Percentiles rank a stretch among this genome's conserved stretches.
Conservation (phyloP, 2,329 filamentous ascomycete genomes). For the Corynespora cassiicola region DNA sequence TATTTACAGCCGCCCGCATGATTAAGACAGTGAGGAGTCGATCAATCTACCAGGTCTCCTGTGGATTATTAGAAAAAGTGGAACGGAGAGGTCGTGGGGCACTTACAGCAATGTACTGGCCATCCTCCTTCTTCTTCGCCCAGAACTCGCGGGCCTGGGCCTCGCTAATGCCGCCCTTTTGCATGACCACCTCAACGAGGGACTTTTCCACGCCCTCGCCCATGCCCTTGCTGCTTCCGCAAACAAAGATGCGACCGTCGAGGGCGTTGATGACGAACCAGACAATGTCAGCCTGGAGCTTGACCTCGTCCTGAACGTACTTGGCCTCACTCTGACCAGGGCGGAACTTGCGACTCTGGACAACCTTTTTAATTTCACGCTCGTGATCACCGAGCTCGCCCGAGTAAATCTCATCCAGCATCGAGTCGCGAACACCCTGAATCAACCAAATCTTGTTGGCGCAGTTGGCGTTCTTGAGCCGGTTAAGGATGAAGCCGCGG, state of each 20-base stretch:
- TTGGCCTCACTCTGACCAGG: slow-evolving; percentile 68
- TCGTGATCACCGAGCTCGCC: slow-evolving; percentile 97
- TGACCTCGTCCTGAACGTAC: slow-evolving; percentile 96
- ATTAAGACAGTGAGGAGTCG: neutral
- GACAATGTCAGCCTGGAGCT: slow-evolving; percentile 90
- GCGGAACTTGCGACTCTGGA: slow-evolving; percentile 55
- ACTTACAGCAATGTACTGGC: slow-evolving; percentile 87
- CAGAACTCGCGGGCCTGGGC: slow-evolving; percentile 89
- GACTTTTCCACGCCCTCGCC: slow-evolving; percentile 93
- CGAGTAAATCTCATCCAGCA: slow-evolving; percentile 94
- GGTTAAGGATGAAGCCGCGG: slow-evolving; percentile 94
- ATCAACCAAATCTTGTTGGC: slow-evolving; percentile 98
- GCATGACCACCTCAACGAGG: slow-evolving; percentile 87
- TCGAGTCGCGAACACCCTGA: slow-evolving; percentile 90
- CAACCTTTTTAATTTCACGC: slow-evolving; percentile 55
- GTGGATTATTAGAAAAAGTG: neutral
- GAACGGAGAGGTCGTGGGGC: too few relatives aligned
- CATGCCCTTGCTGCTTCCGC: slow-evolving; percentile 95
- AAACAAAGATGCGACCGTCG: slow-evolving; percentile 96
- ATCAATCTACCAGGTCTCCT: slow-evolving; percentile 12
- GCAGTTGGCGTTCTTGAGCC: slow-evolving; percentile 92
- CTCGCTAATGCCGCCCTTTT: slow-evolving; percentile 83
- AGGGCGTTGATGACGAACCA: slow-evolving; percentile 97
- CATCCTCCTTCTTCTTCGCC: slow-evolving; percentile 87
- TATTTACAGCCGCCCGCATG: slow-evolving; percentile 8